Conservation (phyloP, 202 grass and related monocot genomes). For the Setaria italica region DNA sequence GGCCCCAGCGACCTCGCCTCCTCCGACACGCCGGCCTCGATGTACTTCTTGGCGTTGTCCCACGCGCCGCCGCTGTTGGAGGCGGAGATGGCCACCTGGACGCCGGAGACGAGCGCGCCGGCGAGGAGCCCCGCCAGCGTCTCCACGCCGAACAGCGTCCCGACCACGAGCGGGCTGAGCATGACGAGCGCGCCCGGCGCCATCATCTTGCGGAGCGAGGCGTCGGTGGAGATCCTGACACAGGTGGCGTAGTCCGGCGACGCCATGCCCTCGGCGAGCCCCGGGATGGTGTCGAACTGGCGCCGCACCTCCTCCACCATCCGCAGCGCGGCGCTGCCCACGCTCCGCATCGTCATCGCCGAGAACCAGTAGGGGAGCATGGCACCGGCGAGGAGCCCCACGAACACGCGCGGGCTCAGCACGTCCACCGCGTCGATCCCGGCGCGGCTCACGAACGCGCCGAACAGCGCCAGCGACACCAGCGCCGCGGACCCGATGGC, state of each 20-base stretch:
- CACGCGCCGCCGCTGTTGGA: conserved; percentile 90
- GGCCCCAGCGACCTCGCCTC: conserved; percentile 72
- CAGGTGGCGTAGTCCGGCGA: conserved; percentile 84
- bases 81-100: conserved; percentile 88
- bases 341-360: conserved; percentile 87
- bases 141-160: conserved; percentile 75
- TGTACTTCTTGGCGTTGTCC: conserved; percentile 96
- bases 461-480: conserved; percentile 79
- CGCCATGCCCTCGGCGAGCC: conserved; percentile 64
- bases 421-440: conserved; percentile 60
- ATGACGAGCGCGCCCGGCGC: conserved; percentile 78
- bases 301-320: conserved; percentile 90
- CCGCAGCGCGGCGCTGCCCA: conserved; percentile 74
- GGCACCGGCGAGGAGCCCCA: conserved; percentile 66
- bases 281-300: conserved; percentile 74
- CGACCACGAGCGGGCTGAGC: conserved; percentile 63
- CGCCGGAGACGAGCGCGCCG: conserved; percentile 72
- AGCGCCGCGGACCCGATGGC: conserved; percentile 85
- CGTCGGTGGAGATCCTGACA: conserved; percentile 87
- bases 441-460: conserved; percentile 75
- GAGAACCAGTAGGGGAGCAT: conserved; percentile 99
- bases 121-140: conserved; percentile 77
- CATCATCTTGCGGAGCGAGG: conserved; percentile 78
- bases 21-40: conserved; percentile 78
- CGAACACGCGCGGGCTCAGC: conserved; percentile 71